phyloP scores from a whole-genome alignment of 345 rosid species.

The Eucalyptus regnans region DNA sequence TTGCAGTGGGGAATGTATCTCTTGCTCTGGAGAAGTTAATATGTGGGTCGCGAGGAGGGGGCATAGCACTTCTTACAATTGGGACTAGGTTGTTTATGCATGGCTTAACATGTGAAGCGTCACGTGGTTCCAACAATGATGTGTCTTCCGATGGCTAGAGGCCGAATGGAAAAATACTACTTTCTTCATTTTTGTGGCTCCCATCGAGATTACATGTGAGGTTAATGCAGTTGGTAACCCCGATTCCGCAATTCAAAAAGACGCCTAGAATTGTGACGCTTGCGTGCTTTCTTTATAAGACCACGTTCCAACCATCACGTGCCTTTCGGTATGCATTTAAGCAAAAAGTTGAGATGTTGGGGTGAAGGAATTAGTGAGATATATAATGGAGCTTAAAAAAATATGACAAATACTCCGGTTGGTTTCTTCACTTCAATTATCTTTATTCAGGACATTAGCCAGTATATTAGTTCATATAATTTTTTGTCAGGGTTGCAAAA shows the following conservation, averaged over 20 bases:
- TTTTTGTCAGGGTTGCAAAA: background rate
- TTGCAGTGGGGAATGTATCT: background rate
- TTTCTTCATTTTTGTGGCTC: background rate
- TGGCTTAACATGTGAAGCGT: background rate
- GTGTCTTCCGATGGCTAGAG: background rate
- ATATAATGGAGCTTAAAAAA: background rate
- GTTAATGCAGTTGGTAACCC: background rate
- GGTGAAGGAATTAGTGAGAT: background rate
- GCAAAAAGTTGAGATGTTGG: background rate
- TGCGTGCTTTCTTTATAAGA: background rate
- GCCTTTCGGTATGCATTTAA: background rate
- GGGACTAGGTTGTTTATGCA: background rate
- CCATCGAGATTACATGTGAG: background rate
- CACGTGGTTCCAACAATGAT: background rate
- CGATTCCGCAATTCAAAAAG: background rate
- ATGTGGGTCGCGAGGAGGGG: background rate
- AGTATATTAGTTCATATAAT: background rate
- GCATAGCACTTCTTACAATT: background rate
- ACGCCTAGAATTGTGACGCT: background rate
- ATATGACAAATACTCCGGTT: background rate
- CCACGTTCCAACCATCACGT: background rate
- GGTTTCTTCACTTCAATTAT: background rate
- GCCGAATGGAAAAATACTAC: background rate
- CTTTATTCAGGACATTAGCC: background rate
- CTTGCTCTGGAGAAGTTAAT: background rate